Evolutionary conservation across 495 filamentous ascomycete genomes (phyloP), one percentile per base, ranked within the genome.

Genomic region (Aspergillus sparsus): DNA sequence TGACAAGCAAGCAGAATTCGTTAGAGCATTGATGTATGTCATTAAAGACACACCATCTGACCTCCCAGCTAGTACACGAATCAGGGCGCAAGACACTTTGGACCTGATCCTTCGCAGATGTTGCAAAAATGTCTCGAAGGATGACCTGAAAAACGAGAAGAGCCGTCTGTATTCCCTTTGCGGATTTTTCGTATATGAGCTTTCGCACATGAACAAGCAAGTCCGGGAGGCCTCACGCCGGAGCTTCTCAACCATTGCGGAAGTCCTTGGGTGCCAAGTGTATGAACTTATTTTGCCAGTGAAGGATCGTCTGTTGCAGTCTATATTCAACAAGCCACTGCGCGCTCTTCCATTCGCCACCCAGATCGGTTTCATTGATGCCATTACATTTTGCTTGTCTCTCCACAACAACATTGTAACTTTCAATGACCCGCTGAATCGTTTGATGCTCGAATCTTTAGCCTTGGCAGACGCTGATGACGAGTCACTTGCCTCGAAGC

Each of bases 331-430:
- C 66, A 99, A 99, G 74, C 95, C 95, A 32, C 72, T 99, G 27
- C 83, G 95, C 52, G 95, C 95, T 3, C 74, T 99, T 54, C 93
- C 93, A 2, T 97, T 97, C 68, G 80, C 89, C 5, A 90, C 87
- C 2, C 95, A 99, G 71, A 98, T 99, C 67, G 95, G 94, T 9
- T 98, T 93, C 69, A 96, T 99, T 63, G 94, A 98, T 71, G 95
- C 93, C 6, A 92, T 99, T 63, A 94, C 90, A 0, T 98, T 92
- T 71, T 95, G 91, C 71, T 81, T 99, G 73, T 85, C 87, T 31
- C 78, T 98, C 32, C 90, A 93, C 63, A 85, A 88, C 45, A 88
- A 92, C 55, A 91, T 97, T 53, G 82, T 98, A 18, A 82, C 87
- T 12, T 96, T 97, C 70, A 93, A 96, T 66, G 93, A 97, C 46